Conservation (phyloP, 306 rosid species). For the Sindora glabra region DNA sequence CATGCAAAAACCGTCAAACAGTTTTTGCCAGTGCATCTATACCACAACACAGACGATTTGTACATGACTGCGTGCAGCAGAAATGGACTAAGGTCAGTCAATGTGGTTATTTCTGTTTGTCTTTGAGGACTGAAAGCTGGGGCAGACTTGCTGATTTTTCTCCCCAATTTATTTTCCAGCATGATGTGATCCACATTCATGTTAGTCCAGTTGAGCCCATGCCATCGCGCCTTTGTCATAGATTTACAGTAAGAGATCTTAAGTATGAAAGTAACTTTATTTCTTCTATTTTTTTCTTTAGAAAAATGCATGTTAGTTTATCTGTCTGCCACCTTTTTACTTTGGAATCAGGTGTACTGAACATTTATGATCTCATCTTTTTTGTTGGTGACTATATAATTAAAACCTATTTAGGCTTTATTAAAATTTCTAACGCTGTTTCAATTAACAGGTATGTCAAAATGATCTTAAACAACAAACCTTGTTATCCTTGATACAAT, state of each 20-base stretch:
- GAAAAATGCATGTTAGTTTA: neutral
- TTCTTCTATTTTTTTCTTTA: neutral
- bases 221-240: constrained; percentile 71
- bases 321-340: constrained; percentile 3
- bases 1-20: constrained; percentile 69
- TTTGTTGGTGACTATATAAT: neutral
- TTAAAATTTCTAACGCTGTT: constrained; percentile 13
- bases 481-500: constrained; percentile 54
- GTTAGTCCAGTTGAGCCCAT: constrained; percentile 73
- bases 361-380: neutral
- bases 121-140: constrained; percentile 10
- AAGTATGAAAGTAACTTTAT: neutral
- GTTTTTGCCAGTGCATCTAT: constrained; percentile 95
- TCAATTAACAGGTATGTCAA: constrained; percentile 46
- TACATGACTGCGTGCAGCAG: constrained; percentile 82
- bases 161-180: constrained; percentile 40
- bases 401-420: constrained; percentile 13
- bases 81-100: constrained; percentile 85
- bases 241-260: constrained; percentile 59
- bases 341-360: neutral
- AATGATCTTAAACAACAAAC: constrained; percentile 47
- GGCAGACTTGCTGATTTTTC: constrained; percentile 3
- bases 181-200: constrained; percentile 73
- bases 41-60: constrained; percentile 81
- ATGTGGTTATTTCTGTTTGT: constrained; percentile 19